Percentiles rank a stretch among this genome's conserved stretches.
phyloP scores from a whole-genome alignment of 202 grass and related monocot genomes.

The Brachypodium distachyon region DNA sequence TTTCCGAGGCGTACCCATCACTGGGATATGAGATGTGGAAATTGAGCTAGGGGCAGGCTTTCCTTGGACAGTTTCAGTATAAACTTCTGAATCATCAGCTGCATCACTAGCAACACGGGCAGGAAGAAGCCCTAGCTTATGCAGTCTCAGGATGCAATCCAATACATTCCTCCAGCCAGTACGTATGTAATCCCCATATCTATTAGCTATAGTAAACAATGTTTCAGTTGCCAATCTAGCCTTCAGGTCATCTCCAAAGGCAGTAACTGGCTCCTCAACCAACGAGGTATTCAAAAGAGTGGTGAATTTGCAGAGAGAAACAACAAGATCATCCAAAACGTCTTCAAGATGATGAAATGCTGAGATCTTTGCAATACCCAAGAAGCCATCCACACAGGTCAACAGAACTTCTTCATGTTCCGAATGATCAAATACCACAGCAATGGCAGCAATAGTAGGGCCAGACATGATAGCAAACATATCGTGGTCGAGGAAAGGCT shows the following conservation, averaged over 20 bases:
- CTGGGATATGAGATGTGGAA: constrained; percentile 75
- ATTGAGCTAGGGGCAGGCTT: constrained; percentile 68
- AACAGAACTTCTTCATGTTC: constrained; percentile 85
- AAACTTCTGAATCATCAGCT: constrained; percentile 80
- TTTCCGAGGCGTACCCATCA: constrained; percentile 80
- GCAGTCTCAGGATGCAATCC: constrained; percentile 97
- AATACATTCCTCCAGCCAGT: constrained; percentile 98
- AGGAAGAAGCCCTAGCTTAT: constrained; percentile 95
- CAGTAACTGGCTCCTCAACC: constrained; percentile 93
- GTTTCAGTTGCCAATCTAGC: constrained; percentile 95
- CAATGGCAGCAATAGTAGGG: constrained; percentile 95
- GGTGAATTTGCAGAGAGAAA: constrained; percentile 97
- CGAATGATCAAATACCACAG: constrained; percentile 97
- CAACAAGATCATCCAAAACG: constrained; percentile 97
- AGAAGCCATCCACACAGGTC: constrained; percentile 84
- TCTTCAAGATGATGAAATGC: constrained; percentile 99
- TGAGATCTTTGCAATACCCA: constrained; percentile 93
- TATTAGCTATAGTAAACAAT: constrained; percentile 89
- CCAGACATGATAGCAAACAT: constrained; percentile 99
- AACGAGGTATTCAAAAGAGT: constrained; percentile 94
- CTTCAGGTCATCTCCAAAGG: constrained; percentile 96
- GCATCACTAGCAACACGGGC: constrained; percentile 95
- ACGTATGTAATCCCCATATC: constrained; percentile 87
- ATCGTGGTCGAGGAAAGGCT: constrained; percentile 85
- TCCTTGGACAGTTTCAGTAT: constrained; percentile 73